Evolutionary conservation across 2,329 filamentous ascomycete species (phyloP).

Genomic region (Capronia epimyces): DNA sequence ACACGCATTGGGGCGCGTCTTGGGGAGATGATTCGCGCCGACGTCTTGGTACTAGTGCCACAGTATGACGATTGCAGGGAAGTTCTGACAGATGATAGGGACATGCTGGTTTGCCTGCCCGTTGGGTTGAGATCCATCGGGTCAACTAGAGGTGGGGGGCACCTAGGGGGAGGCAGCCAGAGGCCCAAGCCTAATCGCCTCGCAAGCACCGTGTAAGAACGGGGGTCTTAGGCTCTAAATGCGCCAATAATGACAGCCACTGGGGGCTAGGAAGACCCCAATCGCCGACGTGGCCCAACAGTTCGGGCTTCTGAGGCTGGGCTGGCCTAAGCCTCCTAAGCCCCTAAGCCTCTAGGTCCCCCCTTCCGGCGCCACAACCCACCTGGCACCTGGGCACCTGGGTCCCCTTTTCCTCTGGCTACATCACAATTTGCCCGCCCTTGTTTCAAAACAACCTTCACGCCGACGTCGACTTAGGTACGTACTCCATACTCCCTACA

Average conservation of each 20-base stretch:
- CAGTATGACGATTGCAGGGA: background rate
- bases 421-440: background rate
- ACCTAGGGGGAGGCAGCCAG: background rate
- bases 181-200: background rate
- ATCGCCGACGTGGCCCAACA: too few species aligned
- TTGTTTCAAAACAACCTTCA: conserved; percentile 1
- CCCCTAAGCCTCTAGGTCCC: too few species aligned
- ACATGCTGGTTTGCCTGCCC: background rate
- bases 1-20: background rate
- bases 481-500: too few species aligned
- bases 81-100: background rate
- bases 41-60: background rate
- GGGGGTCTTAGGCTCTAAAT: background rate
- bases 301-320: background rate
- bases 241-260: background rate
- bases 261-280: background rate
- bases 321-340: too few species aligned
- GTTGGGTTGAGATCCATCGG: background rate
- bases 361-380: too few species aligned
- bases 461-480: background rate
- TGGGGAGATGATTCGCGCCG: background rate
- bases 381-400: too few species aligned
- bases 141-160: background rate
- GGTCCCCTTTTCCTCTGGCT: background rate
- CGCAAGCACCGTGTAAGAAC: background rate